Evolutionary conservation across 179 eudicot genomes (phyloP), one percentile per base, ranked within the genome.

Genomic region (Beta lomatogona): DNA sequence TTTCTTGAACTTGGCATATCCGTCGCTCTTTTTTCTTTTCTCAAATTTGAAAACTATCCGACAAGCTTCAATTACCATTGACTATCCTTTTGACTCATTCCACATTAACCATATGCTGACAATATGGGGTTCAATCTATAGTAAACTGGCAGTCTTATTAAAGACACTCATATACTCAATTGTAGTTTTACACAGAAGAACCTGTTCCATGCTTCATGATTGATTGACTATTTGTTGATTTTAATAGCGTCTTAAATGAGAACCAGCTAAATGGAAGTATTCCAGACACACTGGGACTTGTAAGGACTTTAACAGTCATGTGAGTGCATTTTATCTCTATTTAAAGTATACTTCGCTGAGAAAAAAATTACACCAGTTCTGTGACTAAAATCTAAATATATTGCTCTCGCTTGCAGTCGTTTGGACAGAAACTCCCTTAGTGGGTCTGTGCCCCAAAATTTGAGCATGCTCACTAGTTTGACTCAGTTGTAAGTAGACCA

Each of bases 241-340:
- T 78, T 72, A 60, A 71, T 88, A 93, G 95, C 77, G 81, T 93
- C 73, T 81, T 93, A 36, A 91, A 92, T 81, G 87, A 86, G 83
- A 93, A 93, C 82, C 80, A 64, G 73, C 86, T 93, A 45, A 83
- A 45, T 63, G 95, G 95, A 50, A 81, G 44, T 28, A 86, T 93
- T 79, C 97, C 97, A 74, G 53, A 54, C 57, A 74, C 93, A 18
- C 28, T 93, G 71, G 93, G 89, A 80, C 46, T 48, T 66, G 89
- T 92, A 75, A 84, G 73, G 83, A 87, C 83, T 64, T 80, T 93
- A 87, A 77, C 78, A 79, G 90, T 88, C 80, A 80, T 93, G 97
- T 93, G 80, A 93, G 95, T 89, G 80, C 66, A 64, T 80, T 63
- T 80, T 89, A 80, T 69, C 77, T 82, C 52, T 73, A 36, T 72